These are phyloP conservation scores for Spergularia marina DNA, from an alignment of 148 eudicot species.

Conservation along the genomic window DNA sequence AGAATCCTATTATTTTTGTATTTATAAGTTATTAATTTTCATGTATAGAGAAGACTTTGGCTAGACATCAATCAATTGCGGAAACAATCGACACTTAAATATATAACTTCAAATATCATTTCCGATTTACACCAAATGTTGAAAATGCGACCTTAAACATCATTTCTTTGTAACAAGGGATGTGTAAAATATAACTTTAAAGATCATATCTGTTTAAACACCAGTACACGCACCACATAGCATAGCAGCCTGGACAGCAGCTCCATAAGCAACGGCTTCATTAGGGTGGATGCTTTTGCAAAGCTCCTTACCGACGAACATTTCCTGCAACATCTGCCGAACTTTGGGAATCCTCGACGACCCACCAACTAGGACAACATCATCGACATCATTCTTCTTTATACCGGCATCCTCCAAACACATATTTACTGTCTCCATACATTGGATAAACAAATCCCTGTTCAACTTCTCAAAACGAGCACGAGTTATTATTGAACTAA, in stretches of 20 bases:
- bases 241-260: constrained; percentile 15
- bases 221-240: too few species aligned
- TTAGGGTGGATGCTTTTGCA: constrained; percentile 14
- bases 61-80: too few species aligned
- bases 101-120: too few species aligned
- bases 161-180: too few species aligned
- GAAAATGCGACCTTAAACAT: too few species aligned
- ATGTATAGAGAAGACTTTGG: too few species aligned
- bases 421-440: not conserved
- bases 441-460: constrained; percentile 17
- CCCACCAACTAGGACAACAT: constrained; percentile 24
- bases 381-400: not conserved
- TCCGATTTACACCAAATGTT: too few species aligned
- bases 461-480: constrained; percentile 19
- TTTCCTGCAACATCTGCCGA: constrained; percentile 7
- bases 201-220: too few species aligned
- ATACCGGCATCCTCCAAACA: constrained; percentile 6
- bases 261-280: constrained; percentile 29
- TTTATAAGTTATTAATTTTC: too few species aligned
- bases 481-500: not conserved
- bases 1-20: too few species aligned
- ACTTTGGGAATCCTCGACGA: constrained; percentile 23
- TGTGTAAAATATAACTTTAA: too few species aligned
- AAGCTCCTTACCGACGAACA: constrained; percentile 7
- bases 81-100: too few species aligned